These are phyloP conservation scores for Fraxinus dipetala DNA, from an alignment of 305 asterid genomes.

Conservation along the genomic window DNA sequence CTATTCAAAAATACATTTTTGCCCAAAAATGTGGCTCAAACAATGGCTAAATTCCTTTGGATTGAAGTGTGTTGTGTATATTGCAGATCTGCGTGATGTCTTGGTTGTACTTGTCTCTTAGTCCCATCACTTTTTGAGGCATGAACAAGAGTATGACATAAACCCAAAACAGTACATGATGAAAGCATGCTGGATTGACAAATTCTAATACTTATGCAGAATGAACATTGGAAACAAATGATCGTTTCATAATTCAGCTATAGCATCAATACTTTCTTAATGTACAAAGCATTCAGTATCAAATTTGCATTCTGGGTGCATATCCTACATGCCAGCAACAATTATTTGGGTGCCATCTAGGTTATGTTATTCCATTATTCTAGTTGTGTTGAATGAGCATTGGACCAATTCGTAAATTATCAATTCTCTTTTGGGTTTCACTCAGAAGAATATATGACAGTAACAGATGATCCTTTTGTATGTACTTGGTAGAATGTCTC, in stretches of 20 bases:
- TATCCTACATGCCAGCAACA: background rate
- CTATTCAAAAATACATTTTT: too few relatives aligned
- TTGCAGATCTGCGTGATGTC: background rate
- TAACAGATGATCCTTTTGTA: background rate
- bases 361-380: background rate
- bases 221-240: background rate
- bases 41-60: background rate
- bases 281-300: background rate
- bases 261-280: background rate
- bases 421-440: background rate
- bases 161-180: background rate
- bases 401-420: background rate
- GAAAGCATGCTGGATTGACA: background rate
- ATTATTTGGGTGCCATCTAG: background rate
- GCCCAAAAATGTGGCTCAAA: too few relatives aligned
- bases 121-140: background rate
- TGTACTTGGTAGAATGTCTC: background rate
- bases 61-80: background rate
- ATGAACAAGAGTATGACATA: background rate
- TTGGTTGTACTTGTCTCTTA: background rate
- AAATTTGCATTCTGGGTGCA: background rate
- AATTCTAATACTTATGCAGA: background rate
- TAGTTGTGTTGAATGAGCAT: slow-evolving; percentile 2
- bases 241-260: background rate
- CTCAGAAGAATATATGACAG: background rate